Conservation (phyloP, 176 grass and related monocot genomes). For the Carex pumila region DNA sequence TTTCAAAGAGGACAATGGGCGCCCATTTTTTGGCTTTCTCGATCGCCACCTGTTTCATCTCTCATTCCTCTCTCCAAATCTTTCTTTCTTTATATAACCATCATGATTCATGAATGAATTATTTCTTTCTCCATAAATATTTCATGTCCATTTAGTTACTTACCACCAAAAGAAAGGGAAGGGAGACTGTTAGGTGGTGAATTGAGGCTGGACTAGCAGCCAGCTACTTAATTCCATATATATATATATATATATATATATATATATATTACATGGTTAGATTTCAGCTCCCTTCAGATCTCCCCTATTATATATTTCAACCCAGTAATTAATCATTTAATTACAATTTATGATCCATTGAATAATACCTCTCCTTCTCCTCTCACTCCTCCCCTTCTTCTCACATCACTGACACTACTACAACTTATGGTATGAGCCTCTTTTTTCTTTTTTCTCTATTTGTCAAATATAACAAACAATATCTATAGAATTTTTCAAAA, state of each 20-base stretch:
- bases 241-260: no score
- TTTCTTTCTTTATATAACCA: not conserved
- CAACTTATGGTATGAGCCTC: not conserved
- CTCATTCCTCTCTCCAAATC: not conserved
- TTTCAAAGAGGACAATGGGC: not conserved
- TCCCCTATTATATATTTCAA: not conserved
- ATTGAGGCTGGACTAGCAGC: conserved; percentile 7
- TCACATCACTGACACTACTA: not conserved
- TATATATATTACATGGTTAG: not conserved
- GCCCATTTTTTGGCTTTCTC: not conserved
- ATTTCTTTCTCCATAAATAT: not conserved
- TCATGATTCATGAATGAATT: not conserved
- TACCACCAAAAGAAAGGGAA: not conserved
- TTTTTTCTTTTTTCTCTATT: not conserved
- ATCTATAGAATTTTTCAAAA: not conserved
- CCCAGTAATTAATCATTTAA: not conserved
- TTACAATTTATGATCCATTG: not conserved
- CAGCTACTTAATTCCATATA: not conserved
- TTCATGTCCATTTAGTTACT: not conserved
- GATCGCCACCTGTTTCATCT: not conserved
- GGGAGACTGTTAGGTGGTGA: conserved; percentile 17
- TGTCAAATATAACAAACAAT: not conserved
- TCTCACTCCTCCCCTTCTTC: not conserved
- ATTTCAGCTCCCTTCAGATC: not conserved
- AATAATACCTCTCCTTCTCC: not conserved